A percentile compares a stretch with the other conserved stretches of the same genome.
These are phyloP conservation scores for Trichophaea hybrida DNA, from an alignment of 2,329 filamentous ascomycete genomes.

Conservation along the genomic window DNA sequence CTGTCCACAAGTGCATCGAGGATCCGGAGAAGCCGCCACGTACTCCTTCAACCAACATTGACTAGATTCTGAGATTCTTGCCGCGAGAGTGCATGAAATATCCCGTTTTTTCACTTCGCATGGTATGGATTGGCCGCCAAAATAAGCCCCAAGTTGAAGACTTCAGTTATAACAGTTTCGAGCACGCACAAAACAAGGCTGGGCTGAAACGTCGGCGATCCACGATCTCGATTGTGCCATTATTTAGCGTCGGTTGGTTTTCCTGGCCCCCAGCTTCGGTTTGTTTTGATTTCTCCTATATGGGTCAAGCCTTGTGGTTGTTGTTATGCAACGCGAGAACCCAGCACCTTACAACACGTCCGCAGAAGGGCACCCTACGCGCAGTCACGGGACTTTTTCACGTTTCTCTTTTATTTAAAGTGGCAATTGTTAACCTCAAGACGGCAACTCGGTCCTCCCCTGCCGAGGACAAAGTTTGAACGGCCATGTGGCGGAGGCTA, in stretches of 20 bases:
- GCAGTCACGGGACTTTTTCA: conserved; percentile 16
- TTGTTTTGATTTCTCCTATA: neutral
- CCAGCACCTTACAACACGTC: conserved; percentile 10
- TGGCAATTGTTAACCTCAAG: neutral
- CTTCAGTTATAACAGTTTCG: neutral
- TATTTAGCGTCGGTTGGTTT: neutral
- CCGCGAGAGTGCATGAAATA: no score
- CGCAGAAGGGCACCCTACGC: conserved; percentile 16
- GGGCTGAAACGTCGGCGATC: neutral
- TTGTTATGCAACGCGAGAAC: neutral
- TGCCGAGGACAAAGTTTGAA: neutral
- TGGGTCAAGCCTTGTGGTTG: neutral
- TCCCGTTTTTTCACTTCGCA: neutral
- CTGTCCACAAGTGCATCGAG: no score
- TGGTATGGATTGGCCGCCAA: neutral
- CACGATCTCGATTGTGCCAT: neutral
- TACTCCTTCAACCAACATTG: no score
- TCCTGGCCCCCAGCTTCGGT: neutral
- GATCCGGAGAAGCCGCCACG: no score
- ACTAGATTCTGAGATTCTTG: no score
- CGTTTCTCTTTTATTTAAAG: neutral
- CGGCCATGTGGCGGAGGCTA: neutral
- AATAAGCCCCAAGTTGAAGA: neutral
- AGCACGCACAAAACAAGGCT: neutral
- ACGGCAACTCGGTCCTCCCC: neutral